phyloP scores from a whole-genome alignment of 2,329 filamentous ascomycete genomes.

The Penicillium sp. region DNA sequence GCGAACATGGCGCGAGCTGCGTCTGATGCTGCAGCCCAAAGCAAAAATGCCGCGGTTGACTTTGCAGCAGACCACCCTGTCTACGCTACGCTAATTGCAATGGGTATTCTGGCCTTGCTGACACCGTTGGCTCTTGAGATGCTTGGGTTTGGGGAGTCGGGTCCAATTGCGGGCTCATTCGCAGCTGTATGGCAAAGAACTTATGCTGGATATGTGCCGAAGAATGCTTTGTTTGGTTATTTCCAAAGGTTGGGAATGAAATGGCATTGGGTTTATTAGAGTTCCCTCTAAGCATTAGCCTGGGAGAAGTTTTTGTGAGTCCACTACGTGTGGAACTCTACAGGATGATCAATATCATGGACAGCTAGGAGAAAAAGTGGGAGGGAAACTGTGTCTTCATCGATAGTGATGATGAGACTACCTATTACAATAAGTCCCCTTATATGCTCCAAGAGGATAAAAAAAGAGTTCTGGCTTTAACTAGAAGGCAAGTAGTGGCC shows the following conservation, averaged over 20 bases:
- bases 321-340: no score
- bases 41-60: neutral
- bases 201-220: constrained; percentile 25
- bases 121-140: constrained; percentile 27
- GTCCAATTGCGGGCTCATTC: constrained; percentile 33
- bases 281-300: no score
- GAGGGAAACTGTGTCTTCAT: no score
- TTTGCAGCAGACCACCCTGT: neutral
- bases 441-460: no score
- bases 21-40: neutral
- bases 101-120: constrained; percentile 22
- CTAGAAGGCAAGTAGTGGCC: no score
- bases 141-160: constrained; percentile 28
- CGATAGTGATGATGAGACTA: no score
- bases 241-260: constrained; percentile 46
- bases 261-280: constrained; percentile 13
- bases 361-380: no score
- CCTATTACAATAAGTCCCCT: no score
- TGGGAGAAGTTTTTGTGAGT: no score
- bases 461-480: no score
- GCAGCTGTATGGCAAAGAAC: constrained; percentile 42
- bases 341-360: no score
- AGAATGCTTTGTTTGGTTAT: constrained; percentile 43
- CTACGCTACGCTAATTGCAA: neutral
- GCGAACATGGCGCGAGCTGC: neutral